Percentiles rank a stretch among this genome's conserved stretches.
Conservation (phyloP, 257 asterid genomes). For the Solanum verrucosum region DNA sequence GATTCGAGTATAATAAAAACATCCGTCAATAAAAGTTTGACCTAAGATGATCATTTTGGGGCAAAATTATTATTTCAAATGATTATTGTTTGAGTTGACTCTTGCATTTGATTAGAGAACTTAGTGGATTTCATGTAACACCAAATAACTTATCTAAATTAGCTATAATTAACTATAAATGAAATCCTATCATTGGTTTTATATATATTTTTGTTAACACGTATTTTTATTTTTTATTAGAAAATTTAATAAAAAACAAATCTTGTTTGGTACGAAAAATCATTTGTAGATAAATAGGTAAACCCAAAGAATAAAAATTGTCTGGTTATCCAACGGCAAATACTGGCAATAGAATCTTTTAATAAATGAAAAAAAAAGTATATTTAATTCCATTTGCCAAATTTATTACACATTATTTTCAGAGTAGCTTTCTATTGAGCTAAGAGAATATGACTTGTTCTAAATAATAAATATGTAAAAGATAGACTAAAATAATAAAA, state of each 20-base stretch:
- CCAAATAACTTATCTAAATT: neutral
- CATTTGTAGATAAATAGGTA: neutral
- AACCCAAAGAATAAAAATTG: constrained; percentile 7
- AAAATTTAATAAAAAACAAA: neutral
- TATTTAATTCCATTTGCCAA: neutral
- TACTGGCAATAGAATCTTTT: constrained; percentile 21
- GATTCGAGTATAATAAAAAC: too few species aligned
- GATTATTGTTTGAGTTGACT: neutral
- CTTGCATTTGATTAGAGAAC: neutral
- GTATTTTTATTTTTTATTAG: neutral
- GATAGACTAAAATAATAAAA: neutral
- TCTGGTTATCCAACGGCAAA: constrained; percentile 17
- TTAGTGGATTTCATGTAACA: neutral
- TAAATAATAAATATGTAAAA: neutral
- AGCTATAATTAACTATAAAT: neutral
- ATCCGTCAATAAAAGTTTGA: neutral
- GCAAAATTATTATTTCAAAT: neutral
- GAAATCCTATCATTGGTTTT: neutral
- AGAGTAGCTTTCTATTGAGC: neutral
- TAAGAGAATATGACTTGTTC: neutral
- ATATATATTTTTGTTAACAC: neutral
- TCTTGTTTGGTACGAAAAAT: neutral
- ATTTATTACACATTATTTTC: neutral
- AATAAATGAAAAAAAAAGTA: neutral
- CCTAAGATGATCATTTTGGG: neutral